Base-by-base conservation (phyloP, 345 rosid species). In the Acer negundo region DNA sequence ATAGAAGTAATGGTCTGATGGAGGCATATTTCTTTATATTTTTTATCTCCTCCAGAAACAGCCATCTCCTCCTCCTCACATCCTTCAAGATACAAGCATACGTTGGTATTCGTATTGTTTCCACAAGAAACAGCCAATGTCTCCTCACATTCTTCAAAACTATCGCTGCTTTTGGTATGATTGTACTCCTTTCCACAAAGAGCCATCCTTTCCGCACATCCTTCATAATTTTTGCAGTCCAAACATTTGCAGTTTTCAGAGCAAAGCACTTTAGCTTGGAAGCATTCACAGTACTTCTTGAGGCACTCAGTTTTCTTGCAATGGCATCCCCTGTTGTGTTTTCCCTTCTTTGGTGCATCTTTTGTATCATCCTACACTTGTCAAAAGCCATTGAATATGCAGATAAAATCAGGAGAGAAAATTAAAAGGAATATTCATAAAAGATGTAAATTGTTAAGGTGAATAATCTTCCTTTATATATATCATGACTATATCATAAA, bases 251-350 rank as follows among this genome's bases (percentile, higher is more conserved):
- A 88, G 63, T 80, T 87, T 35, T 81, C 85, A 24, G 87, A 84
- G 85, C 90, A 90, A 62, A 75, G 46, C 46, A 81, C 78, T 10
- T 83, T 85, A 76, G 88, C 92, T 75, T 83, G 88, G 78, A 86
- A 88, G 79, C 94, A 87, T 80, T 90, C 92, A 59, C 94, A 88
- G 56, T 90, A 90, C 75, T 76, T 87, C 84, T 87, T 88, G 42
- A 84, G 73, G 82, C 92, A 90, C 74, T 75, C 72, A 1, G 82
- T 78, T 81, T 77, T 84, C 83, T 87, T 88, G 85, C 92, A 90
- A 55, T 82, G 76, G 82, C 94, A 90, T 44, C 94, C 92, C 67
- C 72, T 83, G 67, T 76, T 77, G 70, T 82, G 85, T 70, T 82
- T 79, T 71, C 82, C 87, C 75, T 44, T 76, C 53, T 46, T 47